Evolutionary conservation across 352 stramenopile species (phyloP).

Genomic region (Phytophthora syringae): DNA sequence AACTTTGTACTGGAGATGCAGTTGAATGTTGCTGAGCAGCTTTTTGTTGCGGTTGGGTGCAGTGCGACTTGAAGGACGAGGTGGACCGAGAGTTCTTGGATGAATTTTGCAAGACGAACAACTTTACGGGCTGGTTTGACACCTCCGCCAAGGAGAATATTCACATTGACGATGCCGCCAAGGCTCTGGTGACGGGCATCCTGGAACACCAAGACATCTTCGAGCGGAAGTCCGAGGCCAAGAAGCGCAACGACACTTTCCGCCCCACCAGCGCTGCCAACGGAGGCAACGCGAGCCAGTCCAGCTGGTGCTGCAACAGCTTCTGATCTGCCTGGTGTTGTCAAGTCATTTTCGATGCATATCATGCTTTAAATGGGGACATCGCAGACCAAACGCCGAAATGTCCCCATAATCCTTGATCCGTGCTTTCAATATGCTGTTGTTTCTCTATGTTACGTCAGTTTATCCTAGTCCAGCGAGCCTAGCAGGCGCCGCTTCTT

Average conservation of each 20-base stretch:
- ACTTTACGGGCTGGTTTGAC: conserved; percentile 93
- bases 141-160: conserved; percentile 94
- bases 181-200: conserved; percentile 82
- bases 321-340: conserved; percentile 54
- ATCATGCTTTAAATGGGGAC: conserved; percentile 19
- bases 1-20: neutral
- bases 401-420: conserved; percentile 8
- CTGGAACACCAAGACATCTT: conserved; percentile 89
- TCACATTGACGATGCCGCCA: conserved; percentile 90
- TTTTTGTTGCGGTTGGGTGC: too few relatives aligned
- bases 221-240: conserved; percentile 77
- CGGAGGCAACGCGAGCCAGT: conserved; percentile 43
- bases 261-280: conserved; percentile 68
- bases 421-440: neutral
- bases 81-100: conserved; percentile 83
- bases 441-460: conserved; percentile 14
- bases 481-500: conserved; percentile 38
- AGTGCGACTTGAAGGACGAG: conserved; percentile 88
- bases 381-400: conserved; percentile 23
- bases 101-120: conserved; percentile 90
- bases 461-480: conserved; percentile 10
- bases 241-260: conserved; percentile 77
- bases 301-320: conserved; percentile 88
- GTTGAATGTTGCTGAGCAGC: too few relatives aligned
- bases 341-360: conserved; percentile 30